Base-by-base conservation (phyloP, 306 rosid species). In the Arachis hypogaea region DNA sequence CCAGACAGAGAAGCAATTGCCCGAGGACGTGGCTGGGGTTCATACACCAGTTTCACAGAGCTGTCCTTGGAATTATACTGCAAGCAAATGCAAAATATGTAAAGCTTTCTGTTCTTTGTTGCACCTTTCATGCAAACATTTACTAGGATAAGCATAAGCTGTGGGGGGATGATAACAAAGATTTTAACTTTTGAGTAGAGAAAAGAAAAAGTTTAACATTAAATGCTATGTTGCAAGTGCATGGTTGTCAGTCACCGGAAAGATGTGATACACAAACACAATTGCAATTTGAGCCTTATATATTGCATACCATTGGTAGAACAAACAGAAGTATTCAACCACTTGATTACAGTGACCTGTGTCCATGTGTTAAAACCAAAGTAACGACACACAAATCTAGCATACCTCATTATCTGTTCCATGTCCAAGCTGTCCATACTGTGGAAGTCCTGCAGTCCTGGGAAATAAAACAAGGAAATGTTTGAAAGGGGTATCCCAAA, bases 391-490 rank as follows among this genome's bases (percentile, higher is more conserved):
- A 11, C 63, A 43, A 30, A 49, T 70, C 65, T 78, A 56, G 47
- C 80, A 76, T 84, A 94, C 98, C 96, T 94, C 99, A 46, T 92
- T 94, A 82, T 94, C 99, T 7, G 98, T 92, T 73, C 99, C 99
- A 82, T 94, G 99, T 40, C 99, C 99, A 71, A 94, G 96, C 76
- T 95, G 99, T 43, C 99, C 99, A 45, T 84, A 94, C 73, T 92
- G 97, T 69, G 98, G 98, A 74, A 92, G 96, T 49, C 97, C 99
- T 0, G 98, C 96, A 82, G 99, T 92, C 76, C 97, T 94, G 82
- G 66, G 71, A 80, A 77, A 63, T 56, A 75, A 41, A 59, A 51
- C 16, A 78, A 71, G 68, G 68, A 71, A 71, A 67, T n/a, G 14
- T 59, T 52, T 66, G 44, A 58, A 62, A 76, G 11, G 64, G 38